Percentiles rank a stretch among this genome's conserved stretches.
Conservation (phyloP, 768 basidiomycete genomes). For the Lepiota brunneoincarnata region DNA sequence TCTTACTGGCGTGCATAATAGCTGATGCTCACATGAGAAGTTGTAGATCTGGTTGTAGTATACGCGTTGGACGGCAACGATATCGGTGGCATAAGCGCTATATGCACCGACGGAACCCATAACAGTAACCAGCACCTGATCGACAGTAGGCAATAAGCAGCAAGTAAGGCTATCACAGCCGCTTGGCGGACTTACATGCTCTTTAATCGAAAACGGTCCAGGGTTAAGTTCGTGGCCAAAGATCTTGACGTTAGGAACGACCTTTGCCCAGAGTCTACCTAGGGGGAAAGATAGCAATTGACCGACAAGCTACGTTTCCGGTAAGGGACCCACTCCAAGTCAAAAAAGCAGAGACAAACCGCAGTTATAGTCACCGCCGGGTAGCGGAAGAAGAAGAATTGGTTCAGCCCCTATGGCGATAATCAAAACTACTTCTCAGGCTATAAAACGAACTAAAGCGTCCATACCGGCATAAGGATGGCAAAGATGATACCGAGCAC, state of each 20-base stretch:
- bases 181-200: constrained; percentile 47
- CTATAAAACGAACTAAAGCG: not conserved
- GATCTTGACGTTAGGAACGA: constrained; percentile 50
- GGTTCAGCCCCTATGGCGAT: constrained; percentile 50
- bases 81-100: constrained; percentile 74
- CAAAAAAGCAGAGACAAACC: constrained; percentile 28
- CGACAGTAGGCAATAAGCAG: constrained; percentile 23
- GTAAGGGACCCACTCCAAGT: not conserved
- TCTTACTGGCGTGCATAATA: not conserved
- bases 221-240: constrained; percentile 57
- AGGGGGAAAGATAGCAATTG: constrained; percentile 69
- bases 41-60: constrained; percentile 66
- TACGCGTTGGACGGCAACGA: constrained; percentile 73
- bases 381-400: constrained; percentile 77
- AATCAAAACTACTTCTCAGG: not conserved
- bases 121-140: constrained; percentile 55
- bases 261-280: constrained; percentile 55
- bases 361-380: constrained; percentile 61
- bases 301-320: constrained; percentile 48
- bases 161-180: no score
- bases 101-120: constrained; percentile 37
- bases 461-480: constrained; percentile 52
- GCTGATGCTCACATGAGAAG: constrained; percentile 44
- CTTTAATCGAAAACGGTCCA: constrained; percentile 74
- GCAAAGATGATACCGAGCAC: constrained; percentile 70